Evolutionary conservation across 2,329 filamentous ascomycete genomes (phyloP).

Genomic region (Monilinia laxa): DNA sequence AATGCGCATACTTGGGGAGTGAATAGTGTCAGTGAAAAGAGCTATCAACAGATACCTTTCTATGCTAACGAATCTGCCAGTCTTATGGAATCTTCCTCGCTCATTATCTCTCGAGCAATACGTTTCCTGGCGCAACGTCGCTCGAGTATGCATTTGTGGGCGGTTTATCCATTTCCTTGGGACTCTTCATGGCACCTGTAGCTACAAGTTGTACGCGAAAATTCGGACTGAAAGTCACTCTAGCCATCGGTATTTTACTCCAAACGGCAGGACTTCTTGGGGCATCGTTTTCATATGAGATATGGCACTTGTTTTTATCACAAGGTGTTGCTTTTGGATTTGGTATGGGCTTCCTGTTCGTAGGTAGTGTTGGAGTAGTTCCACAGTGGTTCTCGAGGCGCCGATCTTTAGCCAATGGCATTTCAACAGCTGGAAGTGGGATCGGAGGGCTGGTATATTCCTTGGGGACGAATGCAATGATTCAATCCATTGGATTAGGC

Average conservation of each 20-base stretch:
- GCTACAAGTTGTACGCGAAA: constrained; percentile 48
- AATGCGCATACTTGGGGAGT: constrained; percentile 50
- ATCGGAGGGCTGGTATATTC: constrained; percentile 66
- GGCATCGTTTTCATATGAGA: constrained; percentile 65
- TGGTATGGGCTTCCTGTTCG: constrained; percentile 74
- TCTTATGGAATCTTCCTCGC: constrained; percentile 75
- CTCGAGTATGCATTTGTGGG: constrained; percentile 78
- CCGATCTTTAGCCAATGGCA: constrained; percentile 59
- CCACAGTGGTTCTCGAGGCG: constrained; percentile 61
- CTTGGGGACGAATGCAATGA: constrained; percentile 54
- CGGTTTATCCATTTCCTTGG: constrained; percentile 63
- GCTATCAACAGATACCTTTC: background rate
- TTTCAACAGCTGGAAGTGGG: constrained; percentile 65
- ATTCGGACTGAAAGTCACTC: constrained; percentile 62
- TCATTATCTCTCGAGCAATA: constrained; percentile 65
- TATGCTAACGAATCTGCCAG: constrained; percentile 36
- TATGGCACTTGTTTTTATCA: constrained; percentile 74
- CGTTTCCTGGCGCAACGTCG: constrained; percentile 61
- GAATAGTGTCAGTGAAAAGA: constrained; percentile 37
- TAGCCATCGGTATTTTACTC: constrained; percentile 64
- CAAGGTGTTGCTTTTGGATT: constrained; percentile 77
- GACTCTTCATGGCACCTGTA: constrained; percentile 66
- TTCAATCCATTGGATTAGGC: constrained; percentile 50
- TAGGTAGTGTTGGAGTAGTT: constrained; percentile 60
- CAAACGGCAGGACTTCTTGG: constrained; percentile 65